Evolutionary conservation across 768 basidiomycete genomes (phyloP), one percentile per base, ranked within the genome.

Genomic region (Pilatotrama ljubarskyi): DNA sequence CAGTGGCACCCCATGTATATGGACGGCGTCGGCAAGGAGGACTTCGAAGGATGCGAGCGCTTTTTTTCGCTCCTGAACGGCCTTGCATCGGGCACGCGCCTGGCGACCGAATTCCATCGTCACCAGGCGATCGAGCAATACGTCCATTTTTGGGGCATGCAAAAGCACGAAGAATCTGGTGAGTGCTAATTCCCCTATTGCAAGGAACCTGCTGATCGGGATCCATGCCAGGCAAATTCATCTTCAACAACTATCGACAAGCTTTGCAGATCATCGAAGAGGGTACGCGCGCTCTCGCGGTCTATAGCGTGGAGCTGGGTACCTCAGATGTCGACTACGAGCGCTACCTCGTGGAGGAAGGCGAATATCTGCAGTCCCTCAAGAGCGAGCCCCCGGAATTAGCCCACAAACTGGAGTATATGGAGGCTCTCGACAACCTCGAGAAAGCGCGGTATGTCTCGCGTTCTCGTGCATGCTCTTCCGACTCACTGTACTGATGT

Each of bases 11-110:
- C 72, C 1, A 47, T 64, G 20, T 69, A 69, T 40, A 57, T 67
- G 25, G 22, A 46, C 5, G 71, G 71, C 2, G 60, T 59, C 1
- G 70, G 73, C 2, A 64, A 66, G 17, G 66, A 65, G 25, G 68
- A 73, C 35, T 67, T 70, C n/a, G 68, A 74, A 52, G 66, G 64
- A 3, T 69, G 66, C 38, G 70, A 74, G 35, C 69, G 68, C 2
- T 40, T 67, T 14, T 74, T 72, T 51, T 56, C 64, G 0, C 54
- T 64, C 1, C 70, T 66, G 3, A 74, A 73, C 55, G 46, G 32
- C 3, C 58, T 69, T 17, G 72, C 71, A 0, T 11, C 58, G 2
- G 51, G 57, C 10, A 71, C 65, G 0, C 57, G 68, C 1, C 64
- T 71, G 20, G 59, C 70, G 1, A 55, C 66, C 0, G 14, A 29